Base-by-base conservation (phyloP, 2,329 filamentous ascomycete species). In the Aotearoamyces nothofagi region DNA sequence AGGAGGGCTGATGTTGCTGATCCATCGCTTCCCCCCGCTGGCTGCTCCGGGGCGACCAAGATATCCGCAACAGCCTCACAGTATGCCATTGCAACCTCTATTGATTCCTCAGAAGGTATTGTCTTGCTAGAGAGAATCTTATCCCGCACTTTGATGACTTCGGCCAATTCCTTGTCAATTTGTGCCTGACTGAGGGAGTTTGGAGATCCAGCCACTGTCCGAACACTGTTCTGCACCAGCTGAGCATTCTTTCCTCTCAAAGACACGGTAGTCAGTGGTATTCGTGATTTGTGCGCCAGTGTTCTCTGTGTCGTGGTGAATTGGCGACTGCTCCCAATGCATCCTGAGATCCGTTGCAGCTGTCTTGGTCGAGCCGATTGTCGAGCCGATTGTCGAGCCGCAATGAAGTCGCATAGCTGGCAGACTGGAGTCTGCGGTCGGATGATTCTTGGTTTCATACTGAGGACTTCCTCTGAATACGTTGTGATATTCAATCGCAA, bases 1-100 rank as follows among this genome's bases (percentile, higher is more conserved):
- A 71, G 58, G 24, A 76, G 53, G 15, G 60, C 62, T 19, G 67
- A 70, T 6, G 65, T 61, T 3, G 68, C 63, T 12, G 56, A 31
- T 19, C 35, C 35, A 25, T 43, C 34, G 26, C 33, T 42, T 15
- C 27, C 30, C 9, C 24, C 15, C n/a, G 31, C 26, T 2, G 37
- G 22, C 22, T 24, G 29, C 9, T 30, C 24, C n/a, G 37, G 35
- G n/a, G 46, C 42, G 8, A 35, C 29, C 12, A 50, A 32, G 14
- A 37, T 15, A n/a, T 38, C 31, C 9, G 44, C 41, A 15, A 46
- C 16, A 15, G 27, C n/a, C 23, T 41, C 33, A 25, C 44, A 49
- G 27, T 33, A 24, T 10, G 23, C 24, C 10, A 50, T 27, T n/a
- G 29, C 17, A 9, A 36, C 31, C 11, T 27, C 16, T 3, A 37